Evolutionary conservation across 257 asterid species (phyloP).

Genomic region (Solanum rostratum): DNA sequence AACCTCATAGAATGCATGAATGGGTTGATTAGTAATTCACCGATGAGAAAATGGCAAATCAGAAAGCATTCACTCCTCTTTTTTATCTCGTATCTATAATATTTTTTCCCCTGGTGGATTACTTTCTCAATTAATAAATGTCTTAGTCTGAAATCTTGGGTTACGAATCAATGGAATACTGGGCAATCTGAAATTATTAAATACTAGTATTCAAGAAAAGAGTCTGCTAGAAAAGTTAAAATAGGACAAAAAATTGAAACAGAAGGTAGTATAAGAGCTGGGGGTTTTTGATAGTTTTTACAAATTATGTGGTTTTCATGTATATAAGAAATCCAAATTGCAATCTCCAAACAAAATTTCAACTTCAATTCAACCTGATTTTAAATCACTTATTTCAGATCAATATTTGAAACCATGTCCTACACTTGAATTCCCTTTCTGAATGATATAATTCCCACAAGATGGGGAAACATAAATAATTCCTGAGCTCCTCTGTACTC

Average conservation of each 20-base stretch:
- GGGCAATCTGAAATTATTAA: no score
- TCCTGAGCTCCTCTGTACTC: neutral
- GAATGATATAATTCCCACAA: neutral
- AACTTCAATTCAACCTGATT: neutral
- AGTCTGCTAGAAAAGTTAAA: neutral
- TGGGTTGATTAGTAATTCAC: no score
- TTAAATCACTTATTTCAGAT: neutral
- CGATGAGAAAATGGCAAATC: no score
- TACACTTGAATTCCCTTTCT: neutral
- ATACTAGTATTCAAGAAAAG: neutral
- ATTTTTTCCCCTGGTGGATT: no score
- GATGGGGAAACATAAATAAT: neutral
- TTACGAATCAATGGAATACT: no score
- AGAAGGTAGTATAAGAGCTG: neutral
- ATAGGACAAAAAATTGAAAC: neutral
- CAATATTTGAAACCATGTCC: neutral
- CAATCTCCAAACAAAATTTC: neutral
- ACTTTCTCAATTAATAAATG: no score
- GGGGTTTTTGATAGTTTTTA: neutral
- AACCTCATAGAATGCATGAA: neutral
- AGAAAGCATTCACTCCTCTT: no score
- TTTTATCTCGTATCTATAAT: no score
- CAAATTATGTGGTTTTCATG: no score
- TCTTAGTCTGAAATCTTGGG: no score
- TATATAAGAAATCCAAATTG: no score